Conservation (phyloP, 805 yeast genomes). For the Cyberlindnera subsufficiens region DNA sequence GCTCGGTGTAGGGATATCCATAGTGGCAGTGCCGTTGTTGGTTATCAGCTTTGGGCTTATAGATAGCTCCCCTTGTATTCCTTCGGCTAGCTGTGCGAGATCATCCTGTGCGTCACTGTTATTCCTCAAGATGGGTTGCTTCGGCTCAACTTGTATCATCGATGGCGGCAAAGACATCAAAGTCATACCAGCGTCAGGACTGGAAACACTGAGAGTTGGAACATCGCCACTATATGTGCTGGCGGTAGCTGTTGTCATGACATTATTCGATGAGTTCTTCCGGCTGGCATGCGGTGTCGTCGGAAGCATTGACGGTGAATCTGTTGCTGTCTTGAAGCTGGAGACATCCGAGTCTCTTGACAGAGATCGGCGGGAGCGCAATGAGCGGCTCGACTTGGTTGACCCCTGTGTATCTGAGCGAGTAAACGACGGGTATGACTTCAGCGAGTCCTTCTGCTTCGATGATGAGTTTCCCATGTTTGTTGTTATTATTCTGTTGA, state of each 20-base stretch:
- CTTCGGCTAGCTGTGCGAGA: constrained; percentile 7
- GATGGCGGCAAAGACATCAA: constrained; percentile 48
- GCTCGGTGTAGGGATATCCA: constrained; percentile 25
- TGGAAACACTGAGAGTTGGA: constrained; percentile 16
- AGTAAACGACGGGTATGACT: constrained; percentile 37
- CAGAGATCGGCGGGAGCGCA: constrained; percentile 27
- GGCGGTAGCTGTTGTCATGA: constrained; percentile 5
- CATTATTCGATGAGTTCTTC: constrained; percentile 19
- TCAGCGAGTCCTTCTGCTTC: constrained; percentile 24
- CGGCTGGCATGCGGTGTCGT: constrained; percentile 21
- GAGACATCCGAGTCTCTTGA: constrained; percentile 26
- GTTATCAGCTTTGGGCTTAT: not conserved
- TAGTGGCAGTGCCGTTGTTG: constrained; percentile 1
- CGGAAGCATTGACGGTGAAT: constrained; percentile 23
- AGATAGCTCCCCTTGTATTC: too few relatives aligned
- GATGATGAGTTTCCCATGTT: constrained; percentile 25
- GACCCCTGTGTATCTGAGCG: constrained; percentile 51
- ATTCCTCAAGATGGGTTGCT: constrained; percentile 62
- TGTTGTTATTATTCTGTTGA: too few relatives aligned
- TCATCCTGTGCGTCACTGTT: constrained; percentile 28
- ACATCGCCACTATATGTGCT: constrained; percentile 9
- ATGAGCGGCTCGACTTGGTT: constrained; percentile 40
- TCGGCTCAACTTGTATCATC: constrained; percentile 66
- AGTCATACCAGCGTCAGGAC: constrained; percentile 25
- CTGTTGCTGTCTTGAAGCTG: constrained; percentile 27